These are phyloP conservation scores for Alternaria brassicae DNA, from an alignment of 2,329 filamentous ascomycete species.

Conservation along the genomic window DNA sequence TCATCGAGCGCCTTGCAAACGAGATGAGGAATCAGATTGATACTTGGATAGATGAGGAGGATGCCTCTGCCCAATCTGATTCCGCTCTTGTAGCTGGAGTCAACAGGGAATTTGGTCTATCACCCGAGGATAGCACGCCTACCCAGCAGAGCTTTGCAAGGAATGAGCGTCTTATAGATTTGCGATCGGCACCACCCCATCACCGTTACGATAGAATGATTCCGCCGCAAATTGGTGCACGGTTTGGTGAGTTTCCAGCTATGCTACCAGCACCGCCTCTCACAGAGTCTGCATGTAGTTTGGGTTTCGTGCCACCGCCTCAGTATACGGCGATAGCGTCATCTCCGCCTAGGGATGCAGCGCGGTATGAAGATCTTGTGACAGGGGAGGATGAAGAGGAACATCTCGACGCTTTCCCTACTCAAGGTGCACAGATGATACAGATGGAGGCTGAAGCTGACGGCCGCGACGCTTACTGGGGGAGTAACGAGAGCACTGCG, in stretches of 20 bases:
- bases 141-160: too few species aligned
- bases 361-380: not conserved
- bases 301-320: not conserved
- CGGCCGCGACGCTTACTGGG: not conserved
- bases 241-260: not conserved
- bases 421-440: not conserved
- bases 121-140: not conserved
- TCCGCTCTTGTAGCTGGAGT: not conserved
- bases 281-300: not conserved
- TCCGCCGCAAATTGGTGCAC: not conserved
- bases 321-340: not conserved
- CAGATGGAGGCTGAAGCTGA: not conserved
- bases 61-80: not conserved
- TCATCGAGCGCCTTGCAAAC: not conserved
- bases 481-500: not conserved
- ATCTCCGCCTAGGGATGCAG: not conserved
- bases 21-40: not conserved
- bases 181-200: not conserved
- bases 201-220: not conserved
- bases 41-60: not conserved
- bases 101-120: not conserved
- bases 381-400: not conserved
- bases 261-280: not conserved
- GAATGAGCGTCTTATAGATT: not conserved
- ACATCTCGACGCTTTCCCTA: not conserved